Percentiles rank a stretch among this genome's conserved stretches.
These are phyloP conservation scores for Naematelia encephala DNA, from an alignment of 768 basidiomycete genomes.

Conservation along the genomic window DNA sequence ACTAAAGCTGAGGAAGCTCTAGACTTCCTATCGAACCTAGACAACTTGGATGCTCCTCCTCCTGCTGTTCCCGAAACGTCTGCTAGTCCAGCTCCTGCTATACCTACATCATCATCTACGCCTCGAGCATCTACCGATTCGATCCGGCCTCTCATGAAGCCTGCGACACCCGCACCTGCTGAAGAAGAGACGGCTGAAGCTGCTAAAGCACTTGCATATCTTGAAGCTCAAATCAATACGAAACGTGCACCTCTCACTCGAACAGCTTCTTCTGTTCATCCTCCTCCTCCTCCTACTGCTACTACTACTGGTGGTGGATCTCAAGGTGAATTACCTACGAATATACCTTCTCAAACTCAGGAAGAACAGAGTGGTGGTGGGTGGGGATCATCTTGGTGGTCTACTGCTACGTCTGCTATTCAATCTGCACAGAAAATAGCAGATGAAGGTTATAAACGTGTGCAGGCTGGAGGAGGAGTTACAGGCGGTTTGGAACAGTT, in stretches of 20 bases:
- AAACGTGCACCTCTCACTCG: constrained; percentile 59
- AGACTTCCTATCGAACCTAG: constrained; percentile 89
- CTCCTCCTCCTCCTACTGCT: constrained; percentile 31
- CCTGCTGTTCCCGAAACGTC: constrained; percentile 14
- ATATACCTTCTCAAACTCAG: constrained; percentile 32
- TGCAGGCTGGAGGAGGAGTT: constrained; percentile 56
- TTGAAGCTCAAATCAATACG: constrained; percentile 84
- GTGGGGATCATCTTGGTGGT: constrained; percentile 76
- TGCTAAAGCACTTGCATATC: constrained; percentile 82
- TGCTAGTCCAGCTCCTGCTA: constrained; percentile 3
- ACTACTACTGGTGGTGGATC: neutral
- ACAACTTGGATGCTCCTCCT: constrained; percentile 59
- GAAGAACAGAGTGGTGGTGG: constrained; percentile 61
- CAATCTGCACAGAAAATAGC: constrained; percentile 83
- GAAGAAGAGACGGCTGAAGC: constrained; percentile 59
- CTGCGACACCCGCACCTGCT: constrained; percentile 7
- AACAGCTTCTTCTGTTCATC: constrained; percentile 50
- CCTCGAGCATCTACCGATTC: constrained; percentile 34
- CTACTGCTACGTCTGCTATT: constrained; percentile 74
- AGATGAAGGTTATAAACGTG: constrained; percentile 86
- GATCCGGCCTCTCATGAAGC: constrained; percentile 11
- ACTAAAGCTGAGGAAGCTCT: constrained; percentile 66
- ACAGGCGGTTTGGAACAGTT: constrained; percentile 29
- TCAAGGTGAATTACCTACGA: constrained; percentile 17
- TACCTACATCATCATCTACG: constrained; percentile 2